A percentile compares a stretch with the other conserved stretches of the same genome.
Evolutionary conservation across 1,284 basidiomycete genomes (phyloP).

Genomic region (Austroboletus novae-zelandiae): DNA sequence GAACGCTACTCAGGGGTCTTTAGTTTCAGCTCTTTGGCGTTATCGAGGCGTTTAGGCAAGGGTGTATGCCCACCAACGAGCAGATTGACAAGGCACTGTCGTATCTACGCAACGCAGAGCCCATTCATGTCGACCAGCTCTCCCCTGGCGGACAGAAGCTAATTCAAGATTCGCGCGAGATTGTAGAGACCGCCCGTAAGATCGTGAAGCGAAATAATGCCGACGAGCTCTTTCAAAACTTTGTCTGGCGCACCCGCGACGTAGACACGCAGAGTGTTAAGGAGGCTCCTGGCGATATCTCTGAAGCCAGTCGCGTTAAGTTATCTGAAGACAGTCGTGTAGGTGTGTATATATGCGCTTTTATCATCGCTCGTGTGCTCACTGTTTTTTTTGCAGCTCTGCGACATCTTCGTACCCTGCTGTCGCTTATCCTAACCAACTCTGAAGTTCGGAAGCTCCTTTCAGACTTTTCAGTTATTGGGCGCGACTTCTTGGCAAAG

Average conservation of each 20-base stretch:
- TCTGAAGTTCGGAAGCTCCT: constrained; percentile 89
- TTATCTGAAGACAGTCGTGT: constrained; percentile 57
- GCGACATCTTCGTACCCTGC: constrained; percentile 81
- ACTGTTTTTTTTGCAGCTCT: constrained; percentile 48
- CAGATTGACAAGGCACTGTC: constrained; percentile 76
- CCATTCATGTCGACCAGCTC: constrained; percentile 63
- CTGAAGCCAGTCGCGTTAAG: constrained; percentile 57
- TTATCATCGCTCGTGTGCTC: background rate
- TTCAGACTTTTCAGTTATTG: constrained; percentile 78
- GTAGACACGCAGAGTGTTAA: constrained; percentile 46
- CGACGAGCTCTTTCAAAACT: constrained; percentile 88
- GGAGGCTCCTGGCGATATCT: constrained; percentile 41
- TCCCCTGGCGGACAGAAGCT: constrained; percentile 78
- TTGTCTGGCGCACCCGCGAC: constrained; percentile 73
- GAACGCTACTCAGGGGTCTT: background rate
- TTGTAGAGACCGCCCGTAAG: constrained; percentile 66
- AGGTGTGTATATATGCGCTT: constrained; percentile 38
- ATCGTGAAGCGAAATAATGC: constrained; percentile 82
- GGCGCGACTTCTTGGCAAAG: constrained; percentile 83
- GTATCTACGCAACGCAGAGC: constrained; percentile 68
- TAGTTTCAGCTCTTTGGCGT: constrained; percentile 74
- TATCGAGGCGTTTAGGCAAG: constrained; percentile 75
- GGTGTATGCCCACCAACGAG: constrained; percentile 74
- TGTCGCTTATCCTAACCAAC: constrained; percentile 85
- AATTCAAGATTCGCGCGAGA: constrained; percentile 69